Base-by-base conservation (phyloP, 257 asterid genomes). In the Plectranthus barbatus region DNA sequence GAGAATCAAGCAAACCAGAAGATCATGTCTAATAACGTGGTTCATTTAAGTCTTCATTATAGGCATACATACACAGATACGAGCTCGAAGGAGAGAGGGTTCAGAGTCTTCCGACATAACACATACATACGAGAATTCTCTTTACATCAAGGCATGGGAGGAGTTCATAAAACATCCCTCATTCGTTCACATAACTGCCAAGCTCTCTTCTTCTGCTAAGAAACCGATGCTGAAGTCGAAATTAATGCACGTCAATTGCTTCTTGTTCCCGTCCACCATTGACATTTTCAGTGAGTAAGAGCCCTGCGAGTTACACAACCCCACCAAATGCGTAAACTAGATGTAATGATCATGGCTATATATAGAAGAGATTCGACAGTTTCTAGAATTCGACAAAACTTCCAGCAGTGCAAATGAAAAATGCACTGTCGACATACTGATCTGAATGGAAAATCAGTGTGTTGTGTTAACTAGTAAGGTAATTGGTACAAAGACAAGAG, bases 201-300 rank as follows among this genome's bases (percentile, higher is more conserved):
- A 70, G 40, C 3, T 1, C 3, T 61, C 58, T 31, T 79, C 84
- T 19, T 79, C 86, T 33, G 76, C 87, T 1, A 58, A 7, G 44
- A 81, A 74, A 13, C 82, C 83, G 19, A 92, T 77, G 79, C 81
- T 76, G 83, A 89, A 89, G 74, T 71, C 80, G 36, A 86, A 85
- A 64, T 60, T 72, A 47, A 92, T 80, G 93, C 98, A 92, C 2
- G 96, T 74, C 70, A 92, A 64, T 62, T 77, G 68, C 46, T 76
- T 23, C 29, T 80, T 69, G 44, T 77, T 56, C 18, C 33, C 85
- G 41, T 84, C 93, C 76, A 12, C 19, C 88, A 89, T 74, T 26
- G 70, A 76, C 93, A 89, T 77, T 70, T 64, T 52, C 60, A 92
- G 81, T 1, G 74, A 49, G 79, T 86, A 89, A 0, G 81, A 69